Evolutionary conservation across 495 filamentous ascomycete species (phyloP), one percentile per base, ranked within the genome.

Genomic region (Hyaloscypha variabilis): DNA sequence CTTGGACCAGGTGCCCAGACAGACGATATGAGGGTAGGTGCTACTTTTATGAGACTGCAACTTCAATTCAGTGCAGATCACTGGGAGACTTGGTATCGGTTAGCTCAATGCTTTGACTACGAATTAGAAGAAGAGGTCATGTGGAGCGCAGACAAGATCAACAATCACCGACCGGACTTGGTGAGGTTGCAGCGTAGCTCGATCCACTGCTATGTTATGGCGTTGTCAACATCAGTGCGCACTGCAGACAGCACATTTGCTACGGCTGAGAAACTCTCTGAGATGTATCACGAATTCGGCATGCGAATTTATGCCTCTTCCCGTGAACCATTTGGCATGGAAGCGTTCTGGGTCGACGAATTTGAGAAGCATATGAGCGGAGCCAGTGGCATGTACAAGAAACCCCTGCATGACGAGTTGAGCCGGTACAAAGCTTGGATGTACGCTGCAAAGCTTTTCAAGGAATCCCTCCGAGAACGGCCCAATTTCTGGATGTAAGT

Each of bases 31-130:
- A 88, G 94, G 58, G 88, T 94, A 49, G 94, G 91, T 3, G 86
- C 90, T 61, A 87, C 83, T 0, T 96, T 91, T 74, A 88, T 98
- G 72, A 82, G 89, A 61, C 87, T 93, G 65, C 94, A 98, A 69
- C 78, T 99, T 2, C 90, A 97, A 68, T 92, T 93, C 72, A 90
- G 87, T 19, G 85, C 87, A 1, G 89, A 94, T 29, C 87, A 88
- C 55, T 99, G 95, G 95, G 94, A 98, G 74, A 88, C 94, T 0
- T 99, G 95, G 96, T 97, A 94, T 74, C 87, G 95, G 55, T 82
- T 97, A 6, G 95, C 89, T 13, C 95, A 99, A 69, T 90, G 91
- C 25, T 96, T 94, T 73, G 95, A 98, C 73, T 87, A 88, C 26
- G 91, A 96, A 72, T 76, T 98, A 54, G 96, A 99, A 64, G 96